Evolutionary conservation across 768 basidiomycete species (phyloP), one percentile per base, ranked within the genome.

Genomic region (Punctularia strigosozonata): DNA sequence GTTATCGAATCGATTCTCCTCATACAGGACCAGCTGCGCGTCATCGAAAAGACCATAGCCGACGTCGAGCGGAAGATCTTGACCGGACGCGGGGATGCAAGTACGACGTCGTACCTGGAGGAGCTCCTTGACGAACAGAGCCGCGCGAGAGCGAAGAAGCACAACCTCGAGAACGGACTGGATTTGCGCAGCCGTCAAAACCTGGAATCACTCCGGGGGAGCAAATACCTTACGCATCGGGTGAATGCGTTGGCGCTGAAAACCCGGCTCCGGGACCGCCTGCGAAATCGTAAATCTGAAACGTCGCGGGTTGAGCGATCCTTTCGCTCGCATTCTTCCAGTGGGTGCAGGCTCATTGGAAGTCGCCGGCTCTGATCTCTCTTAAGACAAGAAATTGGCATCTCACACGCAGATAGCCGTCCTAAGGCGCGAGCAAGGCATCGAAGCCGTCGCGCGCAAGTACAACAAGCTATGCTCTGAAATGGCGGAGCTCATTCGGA

Each of bases 391-490:
- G 4, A 58, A 58, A 26, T 39, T 62, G 18, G 40, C 49, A n/a
- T 39, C 38, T 2, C 58, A 63, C 41, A 54, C 54, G 4, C 40
- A 57, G 14, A 21, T 43, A 4, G 46, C 50, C 3, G 43, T 60
- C 5, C 49, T 53, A 14, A 22, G 46, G 4, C 46, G 51, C 12
- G 55, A 61, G 17, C 56, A 55, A 5, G 46, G 46, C 4, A 58
- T 63, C 21, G 28, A 42, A 13, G 39, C 45, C 8, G 37, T 57
- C 12, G 51, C 44, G 4, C 38, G 24, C 0, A 46, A 45, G 3
- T 61, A 58, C 44, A 64, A 64, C 41, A 49, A 47, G 5, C 37
- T 58, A 13, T 55, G 54, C 25, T 37, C 37, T 4, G 38, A 50
- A 5, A 38, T 64, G 36, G 36, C 13, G 15, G 36, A 37, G 2